Evolutionary conservation across 768 basidiomycete genomes (phyloP), one percentile per base, ranked within the genome.

Genomic region (Serendipita indica): DNA sequence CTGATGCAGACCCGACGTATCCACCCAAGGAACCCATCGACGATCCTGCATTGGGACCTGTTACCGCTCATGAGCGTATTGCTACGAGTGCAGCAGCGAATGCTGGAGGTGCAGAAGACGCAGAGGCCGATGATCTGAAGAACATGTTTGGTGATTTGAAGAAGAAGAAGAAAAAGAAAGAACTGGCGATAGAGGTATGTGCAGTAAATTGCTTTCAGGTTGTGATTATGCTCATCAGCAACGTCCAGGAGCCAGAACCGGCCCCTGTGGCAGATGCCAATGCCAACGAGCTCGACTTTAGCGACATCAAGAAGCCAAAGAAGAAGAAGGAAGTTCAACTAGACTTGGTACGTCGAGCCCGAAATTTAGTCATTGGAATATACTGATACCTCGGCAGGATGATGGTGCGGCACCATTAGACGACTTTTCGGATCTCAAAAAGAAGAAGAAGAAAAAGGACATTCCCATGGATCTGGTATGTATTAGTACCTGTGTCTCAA

Each of bases 81-180:
- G 80, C 79, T 66, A 72, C 75, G 62, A 75, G 73, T 54, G 69
- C 66, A 27, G 61, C 45, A 0, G 49, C 22, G 22, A 28, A 33
- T 30, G 25, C 49, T 7, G 22, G 32, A 2, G 72, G 70, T 34
- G 68, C 69, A 54, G 65, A 61, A 41, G 70, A 60, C 12, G 69
- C 65, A 62, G 81, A 81, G 64, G 84, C 83, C 0, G 86, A 89
- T 30, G 83, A 89, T 34, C 75, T 81, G 69, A 85, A 86, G 68
- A 77, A 84, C 45, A 86, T 89, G 83, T 90, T 90, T 67, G 86
- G 84, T 2, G 89, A 88, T 67, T 67, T 89, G 68, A 77, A 77
- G 63, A 90, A 88, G 78, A 90, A 86, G 71, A 90, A 89, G 74
- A 91, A 90, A 75, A 89, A 86, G 76, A 90, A 89, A 69, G 89